Conservation (phyloP, 306 rosid genomes). For the Glycine latifolia region DNA sequence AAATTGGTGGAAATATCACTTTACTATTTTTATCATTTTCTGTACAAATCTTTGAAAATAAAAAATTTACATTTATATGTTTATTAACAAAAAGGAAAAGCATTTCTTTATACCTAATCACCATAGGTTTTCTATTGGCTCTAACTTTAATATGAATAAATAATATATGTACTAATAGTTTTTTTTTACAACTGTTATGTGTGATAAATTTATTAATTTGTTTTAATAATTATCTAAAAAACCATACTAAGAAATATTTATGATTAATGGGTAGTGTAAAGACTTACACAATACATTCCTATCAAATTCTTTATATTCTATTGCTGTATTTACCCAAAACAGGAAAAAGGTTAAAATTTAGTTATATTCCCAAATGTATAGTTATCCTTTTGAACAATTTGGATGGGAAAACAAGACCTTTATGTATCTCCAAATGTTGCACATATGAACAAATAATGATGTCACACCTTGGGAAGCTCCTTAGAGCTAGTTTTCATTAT, state of each 20-base stretch:
- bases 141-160: too few species aligned
- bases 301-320: too few species aligned
- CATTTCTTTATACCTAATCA: not conserved
- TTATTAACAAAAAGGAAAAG: not conserved
- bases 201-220: too few species aligned
- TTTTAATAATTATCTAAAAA: too few species aligned
- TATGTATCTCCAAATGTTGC: not conserved
- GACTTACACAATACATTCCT: too few species aligned
- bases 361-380: slow-evolving; percentile 1
- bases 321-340: too few species aligned
- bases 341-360: not conserved
- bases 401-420: not conserved
- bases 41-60: not conserved
- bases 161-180: not conserved
- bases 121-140: not conserved
- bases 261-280: not conserved
- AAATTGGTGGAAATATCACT: not conserved
- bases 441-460: slow-evolving; percentile 31
- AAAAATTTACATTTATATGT: not conserved
- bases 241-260: too few species aligned
- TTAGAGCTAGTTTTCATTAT: slow-evolving; percentile 13
- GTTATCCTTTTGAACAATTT: not conserved
- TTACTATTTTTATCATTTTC: not conserved
- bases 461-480: not conserved
- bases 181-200: too few species aligned